Evolutionary conservation across 2,329 filamentous ascomycete genomes (phyloP).

Genomic region (Orbilia brochopaga): DNA sequence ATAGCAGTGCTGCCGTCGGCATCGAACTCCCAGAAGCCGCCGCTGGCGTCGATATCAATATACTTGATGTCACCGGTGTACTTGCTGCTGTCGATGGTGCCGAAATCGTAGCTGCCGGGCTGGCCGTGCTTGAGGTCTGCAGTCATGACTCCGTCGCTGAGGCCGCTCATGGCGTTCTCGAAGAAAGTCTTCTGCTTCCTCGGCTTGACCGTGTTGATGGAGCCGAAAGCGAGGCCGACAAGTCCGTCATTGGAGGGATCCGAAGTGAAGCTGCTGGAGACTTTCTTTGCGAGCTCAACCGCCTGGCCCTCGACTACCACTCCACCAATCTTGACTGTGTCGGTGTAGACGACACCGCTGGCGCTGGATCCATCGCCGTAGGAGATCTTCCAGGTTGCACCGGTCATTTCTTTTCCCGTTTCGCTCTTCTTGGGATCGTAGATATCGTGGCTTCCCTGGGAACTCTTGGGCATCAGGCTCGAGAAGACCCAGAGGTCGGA

Average conservation of each 20-base stretch:
- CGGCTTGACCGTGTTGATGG: slow-evolving; percentile 70
- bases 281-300: slow-evolving; percentile 68
- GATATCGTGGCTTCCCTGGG: slow-evolving; percentile 64
- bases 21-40: slow-evolving; percentile 67
- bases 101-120: slow-evolving; percentile 65
- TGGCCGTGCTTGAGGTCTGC: slow-evolving; percentile 62
- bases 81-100: slow-evolving; percentile 64
- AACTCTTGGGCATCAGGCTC: slow-evolving; percentile 62
- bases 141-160: slow-evolving; percentile 25
- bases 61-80: slow-evolving; percentile 66
- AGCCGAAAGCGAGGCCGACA: slow-evolving; percentile 69
- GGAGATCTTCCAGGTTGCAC: slow-evolving; percentile 56
- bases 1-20: slow-evolving; percentile 63
- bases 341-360: slow-evolving; percentile 69
- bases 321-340: slow-evolving; percentile 68
- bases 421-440: slow-evolving; percentile 67
- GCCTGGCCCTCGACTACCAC: slow-evolving; percentile 68
- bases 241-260: slow-evolving; percentile 65
- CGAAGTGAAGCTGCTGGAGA: slow-evolving; percentile 61
- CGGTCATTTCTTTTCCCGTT: slow-evolving; percentile 60
- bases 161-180: slow-evolving; percentile 66
- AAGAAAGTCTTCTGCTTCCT: slow-evolving; percentile 74
- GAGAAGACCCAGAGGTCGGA: slow-evolving; percentile 77
- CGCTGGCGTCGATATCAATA: slow-evolving; percentile 61
- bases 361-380: slow-evolving; percentile 67